phyloP scores from a whole-genome alignment of 1,139 yeast species.

The Sugiyamaella japonica region DNA sequence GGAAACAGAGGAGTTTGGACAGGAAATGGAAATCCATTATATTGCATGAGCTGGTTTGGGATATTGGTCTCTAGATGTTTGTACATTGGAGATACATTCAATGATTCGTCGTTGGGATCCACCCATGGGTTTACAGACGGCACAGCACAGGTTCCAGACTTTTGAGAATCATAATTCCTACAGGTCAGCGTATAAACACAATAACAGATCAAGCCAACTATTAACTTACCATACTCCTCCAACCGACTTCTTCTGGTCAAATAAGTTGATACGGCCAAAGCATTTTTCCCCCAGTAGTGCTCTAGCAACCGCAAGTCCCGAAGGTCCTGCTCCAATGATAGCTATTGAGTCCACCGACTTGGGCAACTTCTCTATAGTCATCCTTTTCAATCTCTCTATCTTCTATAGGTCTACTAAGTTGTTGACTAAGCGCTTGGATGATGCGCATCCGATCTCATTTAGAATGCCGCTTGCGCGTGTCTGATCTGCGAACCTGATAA shows the following conservation, averaged over 20 bases:
- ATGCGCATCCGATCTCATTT: too few species aligned
- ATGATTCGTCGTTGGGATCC: constrained; percentile 19
- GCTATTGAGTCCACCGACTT: constrained; percentile 24
- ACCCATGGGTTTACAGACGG: constrained; percentile 31
- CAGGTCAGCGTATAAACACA: background rate
- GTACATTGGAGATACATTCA: constrained; percentile 50
- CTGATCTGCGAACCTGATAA: background rate
- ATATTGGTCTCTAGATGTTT: constrained; percentile 61
- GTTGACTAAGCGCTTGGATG: background rate
- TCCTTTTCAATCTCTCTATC: background rate
- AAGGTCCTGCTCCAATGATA: constrained; percentile 65
- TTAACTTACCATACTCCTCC: constrained; percentile 55
- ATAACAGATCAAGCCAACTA: background rate
- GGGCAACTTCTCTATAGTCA: constrained; percentile 6
- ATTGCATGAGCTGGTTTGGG: constrained; percentile 59
- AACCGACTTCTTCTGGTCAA: constrained; percentile 50
- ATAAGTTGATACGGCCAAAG: constrained; percentile 49
- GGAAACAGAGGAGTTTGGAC: constrained; percentile 51
- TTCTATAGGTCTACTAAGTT: background rate
- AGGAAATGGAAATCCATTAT: constrained; percentile 51
- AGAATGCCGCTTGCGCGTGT: background rate
- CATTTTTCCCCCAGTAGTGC: constrained; percentile 51
- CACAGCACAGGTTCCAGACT: constrained; percentile 22
- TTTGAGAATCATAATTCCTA: constrained; percentile 25
- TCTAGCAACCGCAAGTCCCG: constrained; percentile 59